phyloP scores from a whole-genome alignment of 164 flowering plant species.

The Dillenia turbinata region DNA sequence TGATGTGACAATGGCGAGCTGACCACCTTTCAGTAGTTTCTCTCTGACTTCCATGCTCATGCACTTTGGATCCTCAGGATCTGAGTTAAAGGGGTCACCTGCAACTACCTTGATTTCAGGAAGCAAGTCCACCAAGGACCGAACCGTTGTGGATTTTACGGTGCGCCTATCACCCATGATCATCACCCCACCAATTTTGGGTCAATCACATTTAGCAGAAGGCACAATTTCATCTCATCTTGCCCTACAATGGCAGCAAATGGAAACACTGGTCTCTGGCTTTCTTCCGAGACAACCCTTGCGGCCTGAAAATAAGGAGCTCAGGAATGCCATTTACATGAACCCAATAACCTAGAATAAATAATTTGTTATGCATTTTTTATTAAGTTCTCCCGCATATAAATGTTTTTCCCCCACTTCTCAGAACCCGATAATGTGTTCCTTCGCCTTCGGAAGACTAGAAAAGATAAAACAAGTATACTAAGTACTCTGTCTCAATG shows the following conservation, averaged over 20 bases:
- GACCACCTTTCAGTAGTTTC: slow-evolving; percentile 47
- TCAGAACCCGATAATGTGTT: too few species aligned
- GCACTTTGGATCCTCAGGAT: slow-evolving; percentile 84
- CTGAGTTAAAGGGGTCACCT: slow-evolving; percentile 91
- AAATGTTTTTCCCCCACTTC: too few species aligned
- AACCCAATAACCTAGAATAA: too few species aligned
- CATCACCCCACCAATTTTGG: slow-evolving; percentile 98
- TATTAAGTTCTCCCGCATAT: too few species aligned
- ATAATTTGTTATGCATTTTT: too few species aligned
- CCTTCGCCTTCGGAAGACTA: too few species aligned
- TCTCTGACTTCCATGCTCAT: slow-evolving; percentile 91
- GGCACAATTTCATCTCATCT: slow-evolving; percentile 97
- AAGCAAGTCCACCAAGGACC: slow-evolving; percentile 89
- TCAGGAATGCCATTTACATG: too few species aligned
- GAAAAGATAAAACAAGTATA: too few species aligned
- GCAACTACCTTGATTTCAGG: slow-evolving; percentile 80
- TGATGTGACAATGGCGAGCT: slow-evolving; percentile 41
- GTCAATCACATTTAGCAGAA: slow-evolving; percentile 86
- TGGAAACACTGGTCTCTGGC: slow-evolving; percentile 90
- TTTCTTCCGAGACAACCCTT: slow-evolving; percentile 49
- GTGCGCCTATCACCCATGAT: slow-evolving; percentile 99
- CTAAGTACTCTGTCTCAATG: too few species aligned
- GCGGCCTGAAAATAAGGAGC: slow-evolving; percentile 42
- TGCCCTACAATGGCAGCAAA: slow-evolving; percentile 97
- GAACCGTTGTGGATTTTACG: slow-evolving; percentile 90